Conservation (phyloP, 768 basidiomycete genomes). For the Daedaleopsis nitida region DNA sequence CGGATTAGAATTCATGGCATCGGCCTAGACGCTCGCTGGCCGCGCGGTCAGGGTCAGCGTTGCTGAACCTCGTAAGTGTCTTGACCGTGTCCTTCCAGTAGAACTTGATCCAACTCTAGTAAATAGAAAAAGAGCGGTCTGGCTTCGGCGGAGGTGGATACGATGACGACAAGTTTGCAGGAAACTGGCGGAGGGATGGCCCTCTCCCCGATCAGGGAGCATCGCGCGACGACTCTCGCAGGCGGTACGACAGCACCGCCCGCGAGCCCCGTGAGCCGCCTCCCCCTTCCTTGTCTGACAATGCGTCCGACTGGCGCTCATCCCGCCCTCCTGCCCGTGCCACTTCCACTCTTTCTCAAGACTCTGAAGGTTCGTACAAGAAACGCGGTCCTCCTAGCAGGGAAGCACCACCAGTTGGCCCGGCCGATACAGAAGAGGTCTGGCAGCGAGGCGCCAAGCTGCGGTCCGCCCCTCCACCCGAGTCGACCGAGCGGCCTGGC, state of each 20-base stretch:
- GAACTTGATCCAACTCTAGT: conserved; percentile 15
- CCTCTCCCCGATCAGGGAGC: conserved; percentile 73
- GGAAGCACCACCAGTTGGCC: conserved; percentile 39
- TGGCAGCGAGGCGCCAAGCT: conserved; percentile 81
- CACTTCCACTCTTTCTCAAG: conserved; percentile 25
- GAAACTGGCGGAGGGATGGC: conserved; percentile 84
- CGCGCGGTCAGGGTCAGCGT: conserved; percentile 89
- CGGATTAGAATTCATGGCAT: conserved; percentile 6
- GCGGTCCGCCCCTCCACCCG: conserved; percentile 50
- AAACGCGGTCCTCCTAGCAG: conserved; percentile 55
- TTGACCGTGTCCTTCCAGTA: not conserved
- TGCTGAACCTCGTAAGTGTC: conserved; percentile 87
- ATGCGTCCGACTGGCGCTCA: conserved; percentile 72
- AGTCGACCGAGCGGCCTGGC: conserved; percentile 37
- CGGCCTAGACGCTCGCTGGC: conserved; percentile 64
- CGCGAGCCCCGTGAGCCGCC: conserved; percentile 42
- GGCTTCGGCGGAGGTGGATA: conserved; percentile 53
- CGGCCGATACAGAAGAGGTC: conserved; percentile 76
- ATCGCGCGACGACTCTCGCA: conserved; percentile 65
- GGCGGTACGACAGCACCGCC: conserved; percentile 63
- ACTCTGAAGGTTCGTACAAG: conserved; percentile 50
- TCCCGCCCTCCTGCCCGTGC: conserved; percentile 39
- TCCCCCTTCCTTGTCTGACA: conserved; percentile 58
- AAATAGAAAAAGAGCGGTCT: conserved; percentile 73
- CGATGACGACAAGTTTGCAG: conserved; percentile 83